A percentile compares a stretch with the other conserved stretches of the same genome.
Evolutionary conservation across 306 rosid species (phyloP).

Genomic region (Lathyrus oleraceus): DNA sequence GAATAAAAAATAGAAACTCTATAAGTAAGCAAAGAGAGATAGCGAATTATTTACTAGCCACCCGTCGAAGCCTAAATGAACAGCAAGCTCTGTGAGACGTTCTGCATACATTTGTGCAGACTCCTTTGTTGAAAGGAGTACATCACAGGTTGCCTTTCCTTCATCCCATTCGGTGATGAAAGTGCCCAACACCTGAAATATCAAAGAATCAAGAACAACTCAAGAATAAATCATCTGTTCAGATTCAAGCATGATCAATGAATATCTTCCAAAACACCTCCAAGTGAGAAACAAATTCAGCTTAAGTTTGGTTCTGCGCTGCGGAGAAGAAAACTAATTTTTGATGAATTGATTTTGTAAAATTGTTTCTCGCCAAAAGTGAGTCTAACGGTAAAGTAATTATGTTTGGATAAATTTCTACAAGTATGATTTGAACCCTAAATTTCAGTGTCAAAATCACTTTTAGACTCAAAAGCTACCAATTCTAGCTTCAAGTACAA

Average conservation of each 20-base stretch:
- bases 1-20: background rate
- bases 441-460: too few species aligned
- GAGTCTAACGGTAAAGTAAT: too few species aligned
- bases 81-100: slow-evolving; percentile 74
- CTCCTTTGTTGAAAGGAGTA: slow-evolving; percentile 63
- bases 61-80: slow-evolving; percentile 82
- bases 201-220: background rate
- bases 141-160: slow-evolving; percentile 56
- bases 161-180: slow-evolving; percentile 86
- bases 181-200: slow-evolving; percentile 82
- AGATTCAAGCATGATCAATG: slow-evolving; percentile 13
- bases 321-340: too few species aligned
- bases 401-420: too few species aligned
- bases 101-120: slow-evolving; percentile 86
- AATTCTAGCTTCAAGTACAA: too few species aligned
- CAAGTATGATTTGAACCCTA: too few species aligned
- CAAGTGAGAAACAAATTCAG: background rate
- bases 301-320: too few species aligned
- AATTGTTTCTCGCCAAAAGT: too few species aligned
- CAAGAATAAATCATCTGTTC: background rate
- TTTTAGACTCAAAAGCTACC: too few species aligned
- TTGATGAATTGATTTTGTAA: too few species aligned
- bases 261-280: slow-evolving; percentile 14
- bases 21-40: slow-evolving; percentile 26
- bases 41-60: slow-evolving; percentile 73